phyloP scores from a whole-genome alignment of 2,329 filamentous ascomycete genomes.

The Talaromyces funiculosus region DNA sequence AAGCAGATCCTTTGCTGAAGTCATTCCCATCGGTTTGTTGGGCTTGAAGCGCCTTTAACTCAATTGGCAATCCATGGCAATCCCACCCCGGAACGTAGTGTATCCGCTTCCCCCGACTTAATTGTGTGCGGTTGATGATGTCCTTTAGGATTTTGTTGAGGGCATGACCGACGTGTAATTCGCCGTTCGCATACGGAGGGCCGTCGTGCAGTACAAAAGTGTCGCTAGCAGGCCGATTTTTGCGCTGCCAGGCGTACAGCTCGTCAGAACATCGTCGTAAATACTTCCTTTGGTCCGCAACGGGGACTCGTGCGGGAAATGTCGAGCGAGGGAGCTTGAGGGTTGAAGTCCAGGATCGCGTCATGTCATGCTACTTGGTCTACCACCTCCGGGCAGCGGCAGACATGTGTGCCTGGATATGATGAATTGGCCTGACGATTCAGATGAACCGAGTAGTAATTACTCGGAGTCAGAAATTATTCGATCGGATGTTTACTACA shows the following conservation, averaged over 20 bases:
- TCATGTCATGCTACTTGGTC: slow-evolving; percentile 12
- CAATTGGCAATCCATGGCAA: slow-evolving; percentile 93
- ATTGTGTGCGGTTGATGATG: slow-evolving; percentile 75
- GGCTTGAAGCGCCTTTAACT: slow-evolving; percentile 82
- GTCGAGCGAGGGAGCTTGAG: slow-evolving; percentile 68
- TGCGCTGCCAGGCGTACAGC: slow-evolving; percentile 80
- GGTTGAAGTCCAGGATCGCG: slow-evolving; percentile 63
- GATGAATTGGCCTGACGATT: neutral
- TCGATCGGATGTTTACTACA: neutral
- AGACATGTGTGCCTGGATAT: neutral
- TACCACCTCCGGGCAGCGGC: neutral
- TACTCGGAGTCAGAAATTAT: neutral
- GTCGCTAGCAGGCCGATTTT: slow-evolving; percentile 42
- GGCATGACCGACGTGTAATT: slow-evolving; percentile 85
- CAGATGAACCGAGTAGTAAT: too few relatives aligned
- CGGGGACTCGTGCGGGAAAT: slow-evolving; percentile 53
- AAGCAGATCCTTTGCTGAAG: slow-evolving; percentile 23
- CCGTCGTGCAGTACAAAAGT: slow-evolving; percentile 88
- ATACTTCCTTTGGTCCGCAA: slow-evolving; percentile 49
- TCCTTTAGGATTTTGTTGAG: slow-evolving; percentile 97
- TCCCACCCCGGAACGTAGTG: slow-evolving; percentile 93
- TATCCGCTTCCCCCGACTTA: slow-evolving; percentile 70
- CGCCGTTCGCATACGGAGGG: slow-evolving; percentile 92
- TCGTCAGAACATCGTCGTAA: slow-evolving; percentile 76
- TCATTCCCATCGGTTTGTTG: slow-evolving; percentile 33